Conservation (phyloP, 306 rosid genomes). For the Cicer arietinum region DNA sequence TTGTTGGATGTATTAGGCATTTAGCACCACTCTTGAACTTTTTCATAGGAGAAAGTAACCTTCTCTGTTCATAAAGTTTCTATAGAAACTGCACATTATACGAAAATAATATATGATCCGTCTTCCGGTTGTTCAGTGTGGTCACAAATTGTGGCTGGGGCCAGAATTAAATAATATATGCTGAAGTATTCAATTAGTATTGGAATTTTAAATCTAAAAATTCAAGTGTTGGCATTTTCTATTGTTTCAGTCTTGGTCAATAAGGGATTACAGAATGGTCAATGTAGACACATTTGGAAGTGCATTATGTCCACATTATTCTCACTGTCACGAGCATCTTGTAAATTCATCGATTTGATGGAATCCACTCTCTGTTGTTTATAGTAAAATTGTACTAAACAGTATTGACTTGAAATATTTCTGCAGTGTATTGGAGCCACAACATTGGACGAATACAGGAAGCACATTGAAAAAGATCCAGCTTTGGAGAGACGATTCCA, state of each 20-base stretch:
- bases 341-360: background rate
- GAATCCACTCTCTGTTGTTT: slow-evolving; percentile 12
- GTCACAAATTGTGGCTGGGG: slow-evolving; percentile 6
- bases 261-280: slow-evolving; percentile 16
- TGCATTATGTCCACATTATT: slow-evolving; percentile 9
- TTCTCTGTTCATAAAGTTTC: slow-evolving; percentile 25
- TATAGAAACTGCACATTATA: background rate
- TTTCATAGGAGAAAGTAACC: background rate
- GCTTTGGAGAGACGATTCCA: slow-evolving; percentile 98
- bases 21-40: slow-evolving; percentile 11
- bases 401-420: slow-evolving; percentile 43
- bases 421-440: slow-evolving; percentile 98
- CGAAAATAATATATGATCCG: background rate
- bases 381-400: slow-evolving; percentile 27
- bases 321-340: background rate
- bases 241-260: background rate
- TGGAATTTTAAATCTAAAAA: slow-evolving; percentile 11
- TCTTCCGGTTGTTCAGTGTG: slow-evolving; percentile 20
- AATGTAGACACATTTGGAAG: background rate
- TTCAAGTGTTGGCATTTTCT: slow-evolving; percentile 6
- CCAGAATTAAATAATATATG: slow-evolving; percentile 14
- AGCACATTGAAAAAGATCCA: slow-evolving; percentile 96
- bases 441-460: slow-evolving; percentile 95
- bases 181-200: slow-evolving; percentile 2
- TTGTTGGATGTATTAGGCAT: slow-evolving; percentile 22